Conservation (phyloP, 2,329 filamentous ascomycete genomes). For the Pyrenophora seminiperda region DNA sequence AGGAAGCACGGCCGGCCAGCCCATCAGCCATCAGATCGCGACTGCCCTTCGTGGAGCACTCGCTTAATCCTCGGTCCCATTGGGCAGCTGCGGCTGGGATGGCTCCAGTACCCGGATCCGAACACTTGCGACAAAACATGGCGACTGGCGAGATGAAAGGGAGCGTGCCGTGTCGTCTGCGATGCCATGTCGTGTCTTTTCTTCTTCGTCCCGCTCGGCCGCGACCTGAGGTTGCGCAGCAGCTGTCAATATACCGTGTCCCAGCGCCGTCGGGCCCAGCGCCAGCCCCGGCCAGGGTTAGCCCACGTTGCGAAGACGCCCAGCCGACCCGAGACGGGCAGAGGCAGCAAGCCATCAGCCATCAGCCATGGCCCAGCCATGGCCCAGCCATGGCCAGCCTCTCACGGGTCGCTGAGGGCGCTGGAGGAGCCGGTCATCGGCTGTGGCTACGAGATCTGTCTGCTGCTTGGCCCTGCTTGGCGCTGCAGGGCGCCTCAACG, state of each 20-base stretch:
- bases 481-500: slow-evolving; percentile 21
- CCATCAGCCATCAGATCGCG: slow-evolving; percentile 11
- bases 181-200: slow-evolving; percentile 9
- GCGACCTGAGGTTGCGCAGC: slow-evolving; percentile 9
- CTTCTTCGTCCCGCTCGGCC: slow-evolving; percentile 3
- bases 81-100: slow-evolving; percentile 29
- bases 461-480: slow-evolving; percentile 8
- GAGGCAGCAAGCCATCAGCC: slow-evolving; percentile 25
- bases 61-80: slow-evolving; percentile 30
- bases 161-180: slow-evolving; percentile 18
- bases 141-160: slow-evolving; percentile 30
- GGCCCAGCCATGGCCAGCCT: too few species aligned
- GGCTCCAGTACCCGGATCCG: slow-evolving; percentile 16
- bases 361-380: too few species aligned
- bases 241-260: slow-evolving; percentile 10
- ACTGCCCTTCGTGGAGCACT: slow-evolving; percentile 20
- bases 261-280: too few species aligned
- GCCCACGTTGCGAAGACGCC: slow-evolving; percentile 35
- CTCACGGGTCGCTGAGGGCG: slow-evolving; percentile 14
- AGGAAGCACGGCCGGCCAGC: slow-evolving; percentile 14
- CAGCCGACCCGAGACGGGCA: slow-evolving; percentile 27
- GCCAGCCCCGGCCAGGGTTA: slow-evolving; percentile 11
- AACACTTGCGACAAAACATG: slow-evolving; percentile 19
- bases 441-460: slow-evolving; percentile 37
- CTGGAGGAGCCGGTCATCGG: slow-evolving; percentile 24